These are phyloP conservation scores for Elongisporangium anandrum DNA, from an alignment of 352 stramenopile species.

Conservation along the genomic window DNA sequence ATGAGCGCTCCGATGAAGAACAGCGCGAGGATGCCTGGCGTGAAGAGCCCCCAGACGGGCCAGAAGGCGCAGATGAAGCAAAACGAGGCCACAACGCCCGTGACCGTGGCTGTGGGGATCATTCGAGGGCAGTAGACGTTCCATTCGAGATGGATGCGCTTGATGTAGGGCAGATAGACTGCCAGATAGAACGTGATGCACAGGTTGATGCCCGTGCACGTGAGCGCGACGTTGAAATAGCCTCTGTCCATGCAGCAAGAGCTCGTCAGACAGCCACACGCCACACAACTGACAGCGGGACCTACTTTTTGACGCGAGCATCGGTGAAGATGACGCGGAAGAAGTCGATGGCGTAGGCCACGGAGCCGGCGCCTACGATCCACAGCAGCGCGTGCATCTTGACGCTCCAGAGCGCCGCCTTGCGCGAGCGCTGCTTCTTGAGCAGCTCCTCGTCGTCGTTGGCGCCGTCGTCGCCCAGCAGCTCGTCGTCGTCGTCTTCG, in stretches of 20 bases:
- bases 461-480: constrained; percentile 15
- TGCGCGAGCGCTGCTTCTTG: constrained; percentile 25
- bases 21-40: constrained; percentile 84
- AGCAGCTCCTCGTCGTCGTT: constrained; percentile 33
- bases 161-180: constrained; percentile 85
- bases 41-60: constrained; percentile 91
- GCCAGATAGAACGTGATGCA: constrained; percentile 87
- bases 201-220: constrained; percentile 78
- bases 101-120: constrained; percentile 81
- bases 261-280: constrained; percentile 4
- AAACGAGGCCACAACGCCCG: constrained; percentile 57
- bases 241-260: constrained; percentile 25
- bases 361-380: constrained; percentile 42
- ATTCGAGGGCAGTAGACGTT: constrained; percentile 92
- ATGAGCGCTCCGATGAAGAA: constrained; percentile 91
- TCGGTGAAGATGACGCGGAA: constrained; percentile 68
- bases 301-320: constrained; percentile 41
- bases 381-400: constrained; percentile 75
- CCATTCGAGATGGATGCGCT: constrained; percentile 80
- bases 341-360: constrained; percentile 68
- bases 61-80: constrained; percentile 87
- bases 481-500: constrained; percentile 11
- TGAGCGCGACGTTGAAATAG: constrained; percentile 75
- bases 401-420: constrained; percentile 57
- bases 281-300: background rate